These are phyloP conservation scores for Macadamia tetraphylla DNA, from an alignment of 164 flowering plant species.

Conservation along the genomic window DNA sequence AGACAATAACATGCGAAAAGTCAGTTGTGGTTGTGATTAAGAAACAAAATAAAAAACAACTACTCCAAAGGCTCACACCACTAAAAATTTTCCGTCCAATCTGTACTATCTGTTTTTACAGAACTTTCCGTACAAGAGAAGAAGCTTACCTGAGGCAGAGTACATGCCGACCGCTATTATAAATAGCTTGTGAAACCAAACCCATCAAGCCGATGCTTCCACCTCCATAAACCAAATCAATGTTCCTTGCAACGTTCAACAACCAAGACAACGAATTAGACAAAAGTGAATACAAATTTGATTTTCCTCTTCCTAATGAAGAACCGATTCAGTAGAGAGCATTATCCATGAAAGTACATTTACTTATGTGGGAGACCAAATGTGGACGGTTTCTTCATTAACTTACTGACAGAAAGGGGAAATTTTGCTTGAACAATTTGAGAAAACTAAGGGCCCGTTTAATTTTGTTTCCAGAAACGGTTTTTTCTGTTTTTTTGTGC, in stretches of 20 bases:
- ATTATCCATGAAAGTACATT: too few relatives aligned
- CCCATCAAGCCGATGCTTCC: conserved; percentile 97
- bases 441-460: background rate
- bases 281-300: background rate
- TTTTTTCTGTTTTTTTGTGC: too few relatives aligned
- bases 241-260: conserved; percentile 77
- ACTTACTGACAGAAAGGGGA: background rate
- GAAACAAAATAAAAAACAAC: background rate
- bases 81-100: background rate
- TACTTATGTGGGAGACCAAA: background rate
- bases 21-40: conserved; percentile 16
- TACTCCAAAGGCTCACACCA: background rate
- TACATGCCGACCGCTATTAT: conserved; percentile 84
- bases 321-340: too few relatives aligned
- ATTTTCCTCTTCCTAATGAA: too few relatives aligned
- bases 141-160: conserved; percentile 45
- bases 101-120: background rate
- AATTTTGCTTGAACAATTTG: background rate
- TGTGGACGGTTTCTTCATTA: too few relatives aligned
- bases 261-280: conserved; percentile 10
- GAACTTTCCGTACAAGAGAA: background rate
- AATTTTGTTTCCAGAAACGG: too few relatives aligned
- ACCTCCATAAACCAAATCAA: conserved; percentile 95
- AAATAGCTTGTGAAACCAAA: conserved; percentile 88
- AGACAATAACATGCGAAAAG: conserved; percentile 65